Conservation (phyloP, 495 filamentous ascomycete genomes). For the Cladorrhinum samala region DNA sequence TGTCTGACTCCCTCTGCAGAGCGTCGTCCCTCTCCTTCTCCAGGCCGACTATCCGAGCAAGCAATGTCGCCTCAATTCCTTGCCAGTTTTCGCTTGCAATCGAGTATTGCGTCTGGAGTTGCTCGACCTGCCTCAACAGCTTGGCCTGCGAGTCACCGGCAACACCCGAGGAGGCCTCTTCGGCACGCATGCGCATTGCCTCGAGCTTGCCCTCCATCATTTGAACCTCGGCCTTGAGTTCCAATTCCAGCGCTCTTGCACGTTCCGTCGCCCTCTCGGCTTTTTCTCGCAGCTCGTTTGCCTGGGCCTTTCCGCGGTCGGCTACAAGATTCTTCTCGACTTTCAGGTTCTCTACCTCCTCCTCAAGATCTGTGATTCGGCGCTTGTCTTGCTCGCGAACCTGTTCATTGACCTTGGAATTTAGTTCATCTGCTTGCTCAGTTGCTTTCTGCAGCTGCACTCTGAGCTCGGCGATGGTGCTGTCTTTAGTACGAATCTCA, state of each 20-base stretch:
- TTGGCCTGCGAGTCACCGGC: constrained; percentile 83
- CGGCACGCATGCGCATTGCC: constrained; percentile 72
- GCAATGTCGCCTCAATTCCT: constrained; percentile 77
- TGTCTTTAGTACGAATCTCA: constrained; percentile 61
- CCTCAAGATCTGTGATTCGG: constrained; percentile 61
- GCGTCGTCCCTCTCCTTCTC: constrained; percentile 90
- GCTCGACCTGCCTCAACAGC: constrained; percentile 89
- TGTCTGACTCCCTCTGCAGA: constrained; percentile 73
- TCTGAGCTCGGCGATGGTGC: constrained; percentile 62
- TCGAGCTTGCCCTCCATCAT: constrained; percentile 87
- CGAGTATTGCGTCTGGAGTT: constrained; percentile 89
- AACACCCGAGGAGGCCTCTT: constrained; percentile 81
- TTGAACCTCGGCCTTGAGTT: constrained; percentile 77
- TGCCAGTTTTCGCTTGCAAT: constrained; percentile 97
- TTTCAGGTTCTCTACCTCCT: constrained; percentile 61
- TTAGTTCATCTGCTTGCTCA: constrained; percentile 60
- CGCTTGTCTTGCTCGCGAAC: constrained; percentile 61
- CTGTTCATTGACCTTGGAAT: constrained; percentile 58
- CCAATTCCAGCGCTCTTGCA: constrained; percentile 61
- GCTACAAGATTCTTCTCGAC: constrained; percentile 71
- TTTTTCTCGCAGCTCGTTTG: constrained; percentile 62
- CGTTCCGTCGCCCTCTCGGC: constrained; percentile 70
- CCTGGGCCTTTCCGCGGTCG: constrained; percentile 63
- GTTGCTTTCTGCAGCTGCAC: constrained; percentile 62
- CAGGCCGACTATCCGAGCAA: constrained; percentile 62